Base-by-base conservation (phyloP, 768 basidiomycete species). In the Chlorophyllum brunneum region DNA sequence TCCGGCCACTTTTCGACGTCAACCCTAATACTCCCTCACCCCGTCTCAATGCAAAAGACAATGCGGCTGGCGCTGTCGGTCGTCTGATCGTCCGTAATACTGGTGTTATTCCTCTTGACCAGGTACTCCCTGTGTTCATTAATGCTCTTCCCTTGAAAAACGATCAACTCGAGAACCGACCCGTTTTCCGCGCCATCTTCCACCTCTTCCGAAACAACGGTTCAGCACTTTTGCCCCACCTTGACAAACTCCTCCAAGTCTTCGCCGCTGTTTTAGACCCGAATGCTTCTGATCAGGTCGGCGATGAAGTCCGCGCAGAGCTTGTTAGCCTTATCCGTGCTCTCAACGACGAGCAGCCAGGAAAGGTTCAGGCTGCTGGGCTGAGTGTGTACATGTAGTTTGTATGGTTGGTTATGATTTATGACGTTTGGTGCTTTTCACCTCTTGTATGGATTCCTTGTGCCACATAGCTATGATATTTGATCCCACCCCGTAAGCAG, bases 41-140 rank as follows among this genome's bases (percentile, higher is more conserved):
- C 5, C 75, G 74, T 38, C 69, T 92, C 56, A 95, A 94, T 65
- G 94, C 94, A 16, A 86, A 86, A 56, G 97, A 99, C 70, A 99
- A 99, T 67, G 97, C 97, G n/a, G 81, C 87, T 6, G 97, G 97
- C 38, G 91, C 94, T 22, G 89, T 98, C 47, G 83, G 84, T 4
- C 86, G 97, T 13, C 78, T 98, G 65, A 87, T 98, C 63, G 65
- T 83, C 61, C 87, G 87, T 64, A 94, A 93, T 68, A 70, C 78
- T 3, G 65, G 72, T 10, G 92, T 86, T 11, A 70, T 98, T 15
- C 95, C 95, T 22, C 83, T 98, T 33, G 90, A 93, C 45, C 86
- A 92, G 68, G 92, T 97, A 46, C 80, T 98, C 9, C 92, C 93
- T 2, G 75, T 91, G 48, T 82, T 98, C 64, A 69, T 97, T 52